Conservation (phyloP, 1,284 basidiomycete species). For the Earliella scabrosa region DNA sequence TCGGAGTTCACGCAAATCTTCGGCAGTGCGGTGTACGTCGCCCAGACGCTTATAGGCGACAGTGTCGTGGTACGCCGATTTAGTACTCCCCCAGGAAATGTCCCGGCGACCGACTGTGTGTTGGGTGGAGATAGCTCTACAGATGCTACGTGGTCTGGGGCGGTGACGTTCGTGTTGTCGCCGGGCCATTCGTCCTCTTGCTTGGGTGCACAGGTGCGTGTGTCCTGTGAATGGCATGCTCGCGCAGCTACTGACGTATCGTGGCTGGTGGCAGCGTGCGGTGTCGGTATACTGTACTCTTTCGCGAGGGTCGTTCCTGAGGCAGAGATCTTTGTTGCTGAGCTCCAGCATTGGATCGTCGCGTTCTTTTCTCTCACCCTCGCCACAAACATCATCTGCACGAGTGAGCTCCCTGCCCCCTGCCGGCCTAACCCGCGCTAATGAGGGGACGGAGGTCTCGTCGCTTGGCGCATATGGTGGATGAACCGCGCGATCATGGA, state of each 20-base stretch:
- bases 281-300: slow-evolving; percentile 18
- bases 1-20: slow-evolving; percentile 28
- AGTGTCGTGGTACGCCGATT: slow-evolving; percentile 13
- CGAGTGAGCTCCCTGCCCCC: slow-evolving; percentile 28
- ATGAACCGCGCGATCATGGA: slow-evolving; percentile 31
- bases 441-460: too few relatives aligned
- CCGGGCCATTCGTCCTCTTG: slow-evolving; percentile 9
- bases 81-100: too few relatives aligned
- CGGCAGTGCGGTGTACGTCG: slow-evolving; percentile 30
- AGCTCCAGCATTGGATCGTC: slow-evolving; percentile 38
- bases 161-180: slow-evolving; percentile 1
- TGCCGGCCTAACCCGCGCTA: too few relatives aligned
- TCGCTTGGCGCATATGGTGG: slow-evolving; percentile 42
- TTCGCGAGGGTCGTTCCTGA: slow-evolving; percentile 17
- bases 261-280: slow-evolving; percentile 8
- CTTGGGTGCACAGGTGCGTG: slow-evolving; percentile 15
- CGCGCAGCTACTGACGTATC: too few relatives aligned
- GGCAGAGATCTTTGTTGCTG: slow-evolving; percentile 30
- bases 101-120: too few relatives aligned
- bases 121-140: too few relatives aligned
- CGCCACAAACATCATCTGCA: slow-evolving; percentile 41
- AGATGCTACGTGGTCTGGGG: slow-evolving; percentile 16
- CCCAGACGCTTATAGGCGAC: slow-evolving; percentile 23
- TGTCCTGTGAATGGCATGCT: too few relatives aligned
- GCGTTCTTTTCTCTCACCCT: slow-evolving; percentile 43